Conservation (phyloP, 2,329 filamentous ascomycete species). For the Epichloe brachyelytri region DNA sequence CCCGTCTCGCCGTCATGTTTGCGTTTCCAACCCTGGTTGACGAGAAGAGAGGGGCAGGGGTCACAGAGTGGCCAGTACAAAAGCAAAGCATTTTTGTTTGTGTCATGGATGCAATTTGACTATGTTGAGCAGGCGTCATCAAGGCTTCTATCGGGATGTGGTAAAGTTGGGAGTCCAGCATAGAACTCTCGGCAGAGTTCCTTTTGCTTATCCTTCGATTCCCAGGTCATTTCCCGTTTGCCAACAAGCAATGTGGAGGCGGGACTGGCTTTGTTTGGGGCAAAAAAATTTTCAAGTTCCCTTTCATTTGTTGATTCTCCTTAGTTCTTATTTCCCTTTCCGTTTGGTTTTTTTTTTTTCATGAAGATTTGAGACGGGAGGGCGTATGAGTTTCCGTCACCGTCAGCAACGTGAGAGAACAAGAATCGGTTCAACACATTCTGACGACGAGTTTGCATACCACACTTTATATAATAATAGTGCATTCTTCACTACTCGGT, state of each 20-base stretch:
- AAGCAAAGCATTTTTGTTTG: constrained; percentile 1
- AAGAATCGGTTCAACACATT: no score
- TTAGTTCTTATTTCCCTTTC: no score
- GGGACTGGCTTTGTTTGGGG: neutral
- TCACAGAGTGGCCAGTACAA: neutral
- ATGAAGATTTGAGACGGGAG: no score
- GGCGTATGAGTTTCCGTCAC: no score
- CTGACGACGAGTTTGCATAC: no score
- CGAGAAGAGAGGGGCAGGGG: neutral
- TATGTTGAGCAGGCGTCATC: constrained; percentile 8
- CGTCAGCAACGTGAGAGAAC: no score
- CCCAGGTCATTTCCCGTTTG: no score
- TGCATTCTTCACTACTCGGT: no score
- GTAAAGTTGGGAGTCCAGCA: neutral
- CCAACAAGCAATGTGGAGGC: no score
- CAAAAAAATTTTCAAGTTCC: neutral
- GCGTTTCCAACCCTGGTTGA: neutral
- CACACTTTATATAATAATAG: no score
- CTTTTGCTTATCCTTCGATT: neutral
- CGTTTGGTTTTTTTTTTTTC: no score
- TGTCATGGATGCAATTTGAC: constrained; percentile 2
- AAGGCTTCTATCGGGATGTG: neutral
- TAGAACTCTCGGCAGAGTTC: neutral
- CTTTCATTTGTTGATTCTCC: neutral
- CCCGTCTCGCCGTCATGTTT: no score